Evolutionary conservation across 2,329 filamentous ascomycete genomes (phyloP).

Genomic region (Fusarium stilboides): DNA sequence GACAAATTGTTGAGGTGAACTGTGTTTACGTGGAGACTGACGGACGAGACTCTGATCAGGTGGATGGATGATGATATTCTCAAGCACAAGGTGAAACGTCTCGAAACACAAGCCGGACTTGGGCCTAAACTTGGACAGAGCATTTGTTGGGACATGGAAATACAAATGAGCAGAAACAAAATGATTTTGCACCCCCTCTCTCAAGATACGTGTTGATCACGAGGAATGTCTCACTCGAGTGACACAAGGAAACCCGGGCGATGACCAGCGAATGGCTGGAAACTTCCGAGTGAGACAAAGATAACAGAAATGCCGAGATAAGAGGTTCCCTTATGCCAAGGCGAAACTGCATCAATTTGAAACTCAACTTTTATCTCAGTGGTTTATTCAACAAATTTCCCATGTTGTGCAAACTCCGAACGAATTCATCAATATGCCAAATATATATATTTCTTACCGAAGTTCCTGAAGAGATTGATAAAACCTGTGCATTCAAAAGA

Average conservation of each 20-base stretch:
- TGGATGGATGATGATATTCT: background rate
- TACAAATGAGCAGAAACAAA: background rate
- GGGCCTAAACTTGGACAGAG: background rate
- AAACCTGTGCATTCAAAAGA: too few species aligned
- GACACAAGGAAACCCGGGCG: background rate
- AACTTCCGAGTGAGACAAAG: background rate
- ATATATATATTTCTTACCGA: too few species aligned
- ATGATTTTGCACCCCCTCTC: background rate
- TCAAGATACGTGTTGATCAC: constrained; percentile 4
- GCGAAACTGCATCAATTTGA: too few species aligned
- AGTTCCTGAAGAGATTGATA: too few species aligned
- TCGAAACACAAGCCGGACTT: background rate
- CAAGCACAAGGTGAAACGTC: background rate
- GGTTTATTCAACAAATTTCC: background rate
- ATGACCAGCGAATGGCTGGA: background rate
- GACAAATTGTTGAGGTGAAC: background rate
- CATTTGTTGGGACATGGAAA: background rate
- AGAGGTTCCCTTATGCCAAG: background rate
- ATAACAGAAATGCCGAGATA: constrained; percentile 1
- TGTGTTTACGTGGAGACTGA: background rate
- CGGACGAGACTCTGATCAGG: too few species aligned
- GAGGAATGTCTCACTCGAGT: constrained; percentile 21
- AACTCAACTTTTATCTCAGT: too few species aligned
- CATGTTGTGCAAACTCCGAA: too few species aligned
- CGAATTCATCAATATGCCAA: too few species aligned